These are phyloP conservation scores for Populus hybrid DNA, from an alignment of 441 rosid genomes.

Conservation along the genomic window DNA sequence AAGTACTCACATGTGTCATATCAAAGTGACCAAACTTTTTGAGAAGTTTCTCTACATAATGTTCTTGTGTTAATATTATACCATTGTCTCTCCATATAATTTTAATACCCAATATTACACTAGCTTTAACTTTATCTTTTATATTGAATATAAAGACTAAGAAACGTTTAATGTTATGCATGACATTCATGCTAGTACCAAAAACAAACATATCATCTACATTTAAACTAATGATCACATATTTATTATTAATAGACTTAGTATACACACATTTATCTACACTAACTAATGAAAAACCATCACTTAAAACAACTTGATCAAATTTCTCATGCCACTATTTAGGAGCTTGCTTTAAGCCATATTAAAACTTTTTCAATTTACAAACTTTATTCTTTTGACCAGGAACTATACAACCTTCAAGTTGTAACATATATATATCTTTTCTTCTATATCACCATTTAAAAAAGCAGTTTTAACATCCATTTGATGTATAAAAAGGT, in stretches of 20 bases:
- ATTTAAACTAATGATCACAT: constrained; percentile 1
- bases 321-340: not conserved
- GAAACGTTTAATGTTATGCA: not conserved
- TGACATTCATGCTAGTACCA: no score
- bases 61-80: not conserved
- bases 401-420: no score
- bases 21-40: constrained; percentile 1
- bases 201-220: constrained; percentile 1
- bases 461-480: not conserved
- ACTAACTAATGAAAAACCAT: not conserved
- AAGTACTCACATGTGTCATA: not conserved
- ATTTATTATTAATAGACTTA: not conserved
- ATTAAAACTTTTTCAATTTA: not conserved
- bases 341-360: not conserved
- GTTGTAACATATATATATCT: not conserved
- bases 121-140: not conserved
- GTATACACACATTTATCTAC: not conserved
- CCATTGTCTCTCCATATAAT: not conserved
- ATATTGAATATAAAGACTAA: not conserved
- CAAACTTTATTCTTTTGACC: constrained; percentile 2
- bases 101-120: not conserved
- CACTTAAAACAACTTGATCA: not conserved
- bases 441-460: not conserved
- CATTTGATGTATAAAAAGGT: not conserved
- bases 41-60: constrained; percentile 11